Base-by-base conservation (phyloP, 1,284 basidiomycete species). In the Ustilago nuda region DNA sequence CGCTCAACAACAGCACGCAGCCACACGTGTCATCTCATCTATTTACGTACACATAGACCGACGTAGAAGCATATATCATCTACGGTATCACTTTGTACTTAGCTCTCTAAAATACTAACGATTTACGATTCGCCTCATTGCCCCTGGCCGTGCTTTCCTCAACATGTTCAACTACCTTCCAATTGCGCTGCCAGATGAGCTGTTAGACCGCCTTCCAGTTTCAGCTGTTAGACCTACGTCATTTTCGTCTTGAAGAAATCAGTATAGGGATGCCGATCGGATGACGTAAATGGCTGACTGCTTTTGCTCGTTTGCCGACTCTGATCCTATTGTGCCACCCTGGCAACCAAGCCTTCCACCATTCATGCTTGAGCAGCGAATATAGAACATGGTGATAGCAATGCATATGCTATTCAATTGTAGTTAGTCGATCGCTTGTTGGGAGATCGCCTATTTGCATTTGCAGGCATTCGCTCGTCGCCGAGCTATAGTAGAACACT, bases 271-370 rank as follows among this genome's bases (percentile, higher is more conserved):
- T 30, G 56, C 45, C 45, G 46, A 50, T 13, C n/a, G 23, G 13
- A 59, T 59, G 57, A 59, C 57, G 57, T 48, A 59, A 32, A 59
- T 51, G 57, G 57, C 57, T 50, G 46, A 50, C 12, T 30, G 23
- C 8, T 13, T 48, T 32, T 50, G 39, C 57, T 33, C 54, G 27
- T 41, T 56, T 37, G 37, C 54, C 54, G 54, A 19, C 39, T 41
- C 39, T 17, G 17, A 15, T 19, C n/a, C 43, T 45, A n/a, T 19
- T 4, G 30, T 15, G 15, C 19, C 23, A 19, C 7, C n/a, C 23
- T 43, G 37, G 43, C 13, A 56, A 37, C 54, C 33, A n/a, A 37
- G 33, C 48, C 27, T 50, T 17, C 8, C n/a, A 48, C 27, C n/a
- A 32, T 45, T 45, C 52, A 53, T 53, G 52, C 52, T 53, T 9